Base-by-base conservation (phyloP, 2,329 filamentous ascomycete genomes). In the Ceratocystis colombiana region DNA sequence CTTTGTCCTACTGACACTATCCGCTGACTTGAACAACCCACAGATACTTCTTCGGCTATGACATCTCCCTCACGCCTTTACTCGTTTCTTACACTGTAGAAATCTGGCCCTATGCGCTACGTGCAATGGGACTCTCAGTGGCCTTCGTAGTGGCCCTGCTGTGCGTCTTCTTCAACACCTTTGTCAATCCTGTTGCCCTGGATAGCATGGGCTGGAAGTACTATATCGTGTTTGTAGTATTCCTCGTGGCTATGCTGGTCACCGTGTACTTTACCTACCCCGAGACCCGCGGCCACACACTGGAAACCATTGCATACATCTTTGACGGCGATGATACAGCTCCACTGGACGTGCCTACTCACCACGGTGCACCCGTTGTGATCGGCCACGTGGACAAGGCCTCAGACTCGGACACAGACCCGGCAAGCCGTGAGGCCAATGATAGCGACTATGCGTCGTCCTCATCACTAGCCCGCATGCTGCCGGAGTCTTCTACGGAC, bases 191-290 rank as follows among this genome's bases (percentile, higher is more conserved):
- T 0, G 76, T 78, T 17, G 77, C 76, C 0, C 74, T 79, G 1
- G 67, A 71, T 10, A 73, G 73, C 20, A 73, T 76, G 25, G 70
- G 73, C 63, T 79, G 77, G 77, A 74, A 73, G 41, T 79, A 78
- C 68, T 73, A 78, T 45, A 75, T 77, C 33, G 76, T 77, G 8
- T 79, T 78, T 68, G 77, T 76, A 69, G 75, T 74, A 33, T 79
- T 77, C 73, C 73, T 79, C 12, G 71, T 72, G 1, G 75, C 78
- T 45, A 76, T 79, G 70, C 72, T 78, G 50, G 65, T 61, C 30
- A 70, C 75, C 84, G 87, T 94, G 63, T 94, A 86, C 76, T 88
- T 91, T 75, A 80, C 92, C 69, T 95, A 93, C 73, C 89, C 90
- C 8, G 90, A 95, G 76, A 95, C 90, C 0, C 88, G 87, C 68